Evolutionary conservation across 2,329 filamentous ascomycete genomes (phyloP).

Genomic region (Sporothrix brunneoviolacea): DNA sequence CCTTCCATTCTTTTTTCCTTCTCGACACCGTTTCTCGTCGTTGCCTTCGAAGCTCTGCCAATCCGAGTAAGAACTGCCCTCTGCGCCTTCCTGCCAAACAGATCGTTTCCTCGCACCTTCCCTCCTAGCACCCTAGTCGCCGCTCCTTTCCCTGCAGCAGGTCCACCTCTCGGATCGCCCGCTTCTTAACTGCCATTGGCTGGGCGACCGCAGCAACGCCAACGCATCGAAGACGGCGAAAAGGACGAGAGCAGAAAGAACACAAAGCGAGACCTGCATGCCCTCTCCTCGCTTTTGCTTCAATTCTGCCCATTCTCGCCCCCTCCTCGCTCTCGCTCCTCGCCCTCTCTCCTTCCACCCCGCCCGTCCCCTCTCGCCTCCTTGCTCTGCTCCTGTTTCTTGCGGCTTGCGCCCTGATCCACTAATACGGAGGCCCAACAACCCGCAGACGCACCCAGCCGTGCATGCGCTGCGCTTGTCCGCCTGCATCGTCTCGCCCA

Average conservation of each 20-base stretch:
- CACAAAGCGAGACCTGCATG: not conserved
- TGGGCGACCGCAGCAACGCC: slow-evolving; percentile 19
- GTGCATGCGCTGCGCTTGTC: slow-evolving; percentile 7
- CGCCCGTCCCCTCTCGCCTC: not conserved
- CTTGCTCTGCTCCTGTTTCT: slow-evolving; percentile 4
- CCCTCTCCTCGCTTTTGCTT: too few species aligned
- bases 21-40: not conserved
- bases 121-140: slow-evolving; percentile 10
- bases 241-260: slow-evolving; percentile 13
- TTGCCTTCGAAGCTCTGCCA: not conserved
- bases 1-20: not conserved
- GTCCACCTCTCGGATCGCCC: slow-evolving; percentile 16
- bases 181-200: slow-evolving; percentile 19
- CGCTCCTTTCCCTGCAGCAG: slow-evolving; percentile 18
- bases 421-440: slow-evolving; percentile 5
- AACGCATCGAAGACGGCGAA: slow-evolving; percentile 20
- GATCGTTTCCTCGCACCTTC: not conserved
- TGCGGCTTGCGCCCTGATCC: not conserved
- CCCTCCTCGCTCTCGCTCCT: not conserved
- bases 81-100: slow-evolving; percentile 4
- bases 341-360: not conserved
- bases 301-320: not conserved
- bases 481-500: not conserved
- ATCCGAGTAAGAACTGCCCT: not conserved
- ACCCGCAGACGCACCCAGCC: slow-evolving; percentile 2